These are phyloP conservation scores for Penicillium maclennaniae DNA, from an alignment of 495 filamentous ascomycete genomes.

Conservation along the genomic window DNA sequence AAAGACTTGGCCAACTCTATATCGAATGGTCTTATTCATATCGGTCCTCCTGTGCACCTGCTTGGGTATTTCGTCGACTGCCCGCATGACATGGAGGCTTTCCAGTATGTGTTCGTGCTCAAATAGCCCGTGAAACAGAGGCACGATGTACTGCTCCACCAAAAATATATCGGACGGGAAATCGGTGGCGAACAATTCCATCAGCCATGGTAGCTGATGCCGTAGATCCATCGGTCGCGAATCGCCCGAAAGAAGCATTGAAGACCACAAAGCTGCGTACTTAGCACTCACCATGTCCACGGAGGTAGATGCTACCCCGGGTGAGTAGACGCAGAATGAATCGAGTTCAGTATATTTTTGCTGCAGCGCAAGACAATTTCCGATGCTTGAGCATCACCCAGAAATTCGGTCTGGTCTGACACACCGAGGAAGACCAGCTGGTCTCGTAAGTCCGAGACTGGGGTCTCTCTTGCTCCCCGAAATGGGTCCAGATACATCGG, in stretches of 20 bases:
- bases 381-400: conserved; percentile 55
- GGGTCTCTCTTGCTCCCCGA: conserved; percentile 62
- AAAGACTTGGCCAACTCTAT: conserved; percentile 81
- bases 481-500: conserved; percentile 85
- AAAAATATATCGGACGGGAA: conserved; percentile 61
- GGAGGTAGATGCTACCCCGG: conserved; percentile 17
- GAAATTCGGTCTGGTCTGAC: conserved; percentile 50
- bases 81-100: conserved; percentile 54
- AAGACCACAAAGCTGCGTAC: conserved; percentile 77
- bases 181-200: conserved; percentile 61
- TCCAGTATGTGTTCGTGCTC: conserved; percentile 46
- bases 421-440: conserved; percentile 63
- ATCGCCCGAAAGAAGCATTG: conserved; percentile 55
- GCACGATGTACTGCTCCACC: conserved; percentile 60
- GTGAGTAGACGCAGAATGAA: conserved; percentile 39
- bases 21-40: conserved; percentile 49
- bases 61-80: conserved; percentile 58
- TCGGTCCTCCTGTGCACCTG: conserved; percentile 43
- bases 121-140: conserved; percentile 46
- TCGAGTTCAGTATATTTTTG: conserved; percentile 70
- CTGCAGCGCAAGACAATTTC: conserved; percentile 73
- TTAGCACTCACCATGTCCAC: conserved; percentile 62
- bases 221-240: conserved; percentile 51
- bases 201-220: conserved; percentile 62
- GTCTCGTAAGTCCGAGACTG: conserved; percentile 51